These are phyloP conservation scores for Pinus albicaulis DNA, from an alignment of 75 land plant species.

Conservation along the genomic window DNA sequence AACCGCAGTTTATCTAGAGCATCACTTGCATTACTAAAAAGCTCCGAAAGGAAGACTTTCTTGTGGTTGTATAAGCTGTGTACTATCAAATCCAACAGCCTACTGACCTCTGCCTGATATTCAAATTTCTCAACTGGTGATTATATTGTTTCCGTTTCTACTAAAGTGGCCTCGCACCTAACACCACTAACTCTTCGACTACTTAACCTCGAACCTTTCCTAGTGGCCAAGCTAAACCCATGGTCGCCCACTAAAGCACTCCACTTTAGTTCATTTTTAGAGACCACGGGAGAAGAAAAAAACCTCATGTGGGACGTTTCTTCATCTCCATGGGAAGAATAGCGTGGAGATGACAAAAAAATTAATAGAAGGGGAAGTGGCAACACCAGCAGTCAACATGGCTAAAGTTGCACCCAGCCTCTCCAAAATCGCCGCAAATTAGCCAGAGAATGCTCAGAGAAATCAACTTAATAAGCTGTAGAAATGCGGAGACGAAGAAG, in stretches of 20 bases:
- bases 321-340: not conserved
- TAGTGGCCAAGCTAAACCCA: conserved; percentile 14
- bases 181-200: conserved; percentile 18
- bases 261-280: conserved; percentile 9
- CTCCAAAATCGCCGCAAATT: too few species aligned
- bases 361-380: conserved; percentile 25
- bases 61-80: conserved; percentile 73
- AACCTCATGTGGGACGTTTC: conserved; percentile 6
- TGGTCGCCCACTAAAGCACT: conserved; percentile 18
- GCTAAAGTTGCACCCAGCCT: not conserved
- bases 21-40: too few species aligned
- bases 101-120: conserved; percentile 43
- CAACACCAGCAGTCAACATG: conserved; percentile 54
- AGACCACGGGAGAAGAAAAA: conserved; percentile 11
- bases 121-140: too few species aligned
- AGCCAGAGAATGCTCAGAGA: too few species aligned
- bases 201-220: conserved; percentile 7
- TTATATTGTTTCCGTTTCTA: too few species aligned
- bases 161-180: conserved; percentile 26
- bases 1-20: too few species aligned
- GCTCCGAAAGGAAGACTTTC: too few species aligned
- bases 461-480: too few species aligned
- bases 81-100: conserved; percentile 87
- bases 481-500: too few species aligned
- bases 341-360: not conserved